Base-by-base conservation (phyloP, 768 basidiomycete genomes). In the Leccinum olivaceopallidum region DNA sequence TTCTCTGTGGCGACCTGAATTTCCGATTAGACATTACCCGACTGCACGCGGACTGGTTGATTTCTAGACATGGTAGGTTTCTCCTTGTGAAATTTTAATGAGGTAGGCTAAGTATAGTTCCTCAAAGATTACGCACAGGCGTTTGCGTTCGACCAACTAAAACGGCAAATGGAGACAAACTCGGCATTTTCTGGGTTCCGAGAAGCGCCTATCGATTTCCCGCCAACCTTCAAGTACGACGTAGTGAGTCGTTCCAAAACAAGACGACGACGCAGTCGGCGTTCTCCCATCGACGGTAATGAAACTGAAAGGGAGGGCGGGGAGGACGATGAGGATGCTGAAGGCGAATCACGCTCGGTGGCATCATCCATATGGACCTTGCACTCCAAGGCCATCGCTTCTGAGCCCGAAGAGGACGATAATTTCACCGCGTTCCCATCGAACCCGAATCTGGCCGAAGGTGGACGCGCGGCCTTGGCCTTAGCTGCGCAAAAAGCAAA, bases 151-250 rank as follows among this genome's bases (percentile, higher is more conserved):
- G 95, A 98, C 71, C 94, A 98, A 71, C 80, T 98, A 7, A 83
- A 83, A 37, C 82, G 82, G 26, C 77, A 90, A n/a, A 94, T 97
- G 88, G 76, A 80, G 48, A 78, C 80, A n/a, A 81, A 82, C 10
- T 73, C 82, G 8, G 84, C 84, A 3, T 94, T 98, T 65, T 77
- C 78, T 16, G 94, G 93, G 8, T 97, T 97, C 68, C 67, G 77
- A 8, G 95, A 98, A 72, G 92, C 82, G 0, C 75, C 79, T 0
- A 97, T 97, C 61, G 71, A 87, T 66, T 98, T 98, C 63, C 86
- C 93, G 5, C 95, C 95, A 0, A 97, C 95, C 0, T 98, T 95
- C 82, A 97, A 97, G 68, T 94, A 94, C 69, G 89, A 95, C 65
- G 89, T 95, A 7, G 70, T 81, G 20, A 88, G 85, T 72, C 80